A percentile compares a stretch with the other conserved stretches of the same genome.
Evolutionary conservation across 208 protist genomes (phyloP).

Genomic region (Novymonas esmeraldas): DNA sequence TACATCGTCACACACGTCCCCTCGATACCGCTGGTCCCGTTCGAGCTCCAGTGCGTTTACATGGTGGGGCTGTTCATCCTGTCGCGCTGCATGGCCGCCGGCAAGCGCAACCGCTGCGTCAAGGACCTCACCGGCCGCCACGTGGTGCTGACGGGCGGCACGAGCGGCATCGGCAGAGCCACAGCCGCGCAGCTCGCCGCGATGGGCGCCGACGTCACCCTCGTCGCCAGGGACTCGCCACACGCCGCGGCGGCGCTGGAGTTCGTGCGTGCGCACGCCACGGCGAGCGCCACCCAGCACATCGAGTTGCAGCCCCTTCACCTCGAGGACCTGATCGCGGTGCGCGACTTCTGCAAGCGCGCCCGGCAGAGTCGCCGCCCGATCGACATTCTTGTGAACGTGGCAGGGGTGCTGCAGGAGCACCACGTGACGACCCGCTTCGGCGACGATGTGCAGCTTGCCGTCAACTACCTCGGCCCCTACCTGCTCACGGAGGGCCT

Average conservation of each 20-base stretch:
- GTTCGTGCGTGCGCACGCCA: constrained; percentile 19
- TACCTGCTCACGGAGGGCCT: constrained; percentile 82
- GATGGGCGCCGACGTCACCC: constrained; percentile 73
- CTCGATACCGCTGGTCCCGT: constrained; percentile 30
- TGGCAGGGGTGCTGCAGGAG: constrained; percentile 67
- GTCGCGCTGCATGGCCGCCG: constrained; percentile 50
- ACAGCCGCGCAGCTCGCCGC: constrained; percentile 68
- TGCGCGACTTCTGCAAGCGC: constrained; percentile 74
- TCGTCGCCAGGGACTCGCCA: constrained; percentile 47
- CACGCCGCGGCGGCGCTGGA: constrained; percentile 45
- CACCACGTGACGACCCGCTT: constrained; percentile 61
- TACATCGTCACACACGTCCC: constrained; percentile 43
- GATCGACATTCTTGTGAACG: constrained; percentile 81
- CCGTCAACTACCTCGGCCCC: constrained; percentile 74
- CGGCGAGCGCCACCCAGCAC: constrained; percentile 15
- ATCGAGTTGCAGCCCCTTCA: constrained; percentile 64
- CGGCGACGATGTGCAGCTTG: constrained; percentile 79
- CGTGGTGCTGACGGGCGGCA: constrained; percentile 73
- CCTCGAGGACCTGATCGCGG: constrained; percentile 74
- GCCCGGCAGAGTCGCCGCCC: constrained; percentile 29
- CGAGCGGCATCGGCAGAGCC: constrained; percentile 71
- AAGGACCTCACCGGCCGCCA: constrained; percentile 59
- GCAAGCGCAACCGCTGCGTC: constrained; percentile 35
- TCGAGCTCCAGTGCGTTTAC: constrained; percentile 52
- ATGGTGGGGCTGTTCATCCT: constrained; percentile 30